Evolutionary conservation across 2,329 filamentous ascomycete genomes (phyloP), one percentile per base, ranked within the genome.

Genomic region (Diaporthe helianthi): DNA sequence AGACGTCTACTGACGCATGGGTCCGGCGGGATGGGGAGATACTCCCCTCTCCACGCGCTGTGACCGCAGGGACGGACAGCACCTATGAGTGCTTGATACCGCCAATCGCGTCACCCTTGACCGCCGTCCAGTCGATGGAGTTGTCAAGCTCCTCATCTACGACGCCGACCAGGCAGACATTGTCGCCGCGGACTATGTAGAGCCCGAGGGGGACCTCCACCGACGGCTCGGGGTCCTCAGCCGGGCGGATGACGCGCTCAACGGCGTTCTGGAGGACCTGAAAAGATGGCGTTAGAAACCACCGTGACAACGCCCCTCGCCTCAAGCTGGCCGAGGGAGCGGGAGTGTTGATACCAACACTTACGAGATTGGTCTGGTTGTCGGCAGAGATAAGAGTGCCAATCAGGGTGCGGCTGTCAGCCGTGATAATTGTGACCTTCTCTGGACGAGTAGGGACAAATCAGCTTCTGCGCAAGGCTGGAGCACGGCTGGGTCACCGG

Each of bases 151-250:
- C 87, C 80, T 97, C 94, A 79, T 99, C 94, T 38, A 99, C 90
- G 69, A 97, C 84, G 2, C 96, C 96, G 69, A 96, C 92, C 19
- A 97, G 86, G 72, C 94, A 94, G 58, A 99, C 95, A 77, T 97
- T 98, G 79, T 99, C 96, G 65, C 96, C 96, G 71, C 96, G 88
- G 69, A 99, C 92, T 69, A 99, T 86, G 79, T 98, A 98, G 7
- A 98, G 82, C 1, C 96, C 96, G 72, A 98, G 89, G 5, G 92
- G 89, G 22, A 96, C 90, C 77, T 96, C 89, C 69, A 90, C 88
- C 52, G 92, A 97, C 0, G 91, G 88, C 75, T 97, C 93, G 49
- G 89, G 87, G 76, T 97, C 93, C 77, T 98, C 94, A 52, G 88
- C 87, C 1, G 92, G 91, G 72, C 93, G 92, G 75, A 99, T 97